A percentile compares a stretch with the other conserved stretches of the same genome.
Conservation (phyloP, 148 eudicot species). For the Selenicereus undatus region DNA sequence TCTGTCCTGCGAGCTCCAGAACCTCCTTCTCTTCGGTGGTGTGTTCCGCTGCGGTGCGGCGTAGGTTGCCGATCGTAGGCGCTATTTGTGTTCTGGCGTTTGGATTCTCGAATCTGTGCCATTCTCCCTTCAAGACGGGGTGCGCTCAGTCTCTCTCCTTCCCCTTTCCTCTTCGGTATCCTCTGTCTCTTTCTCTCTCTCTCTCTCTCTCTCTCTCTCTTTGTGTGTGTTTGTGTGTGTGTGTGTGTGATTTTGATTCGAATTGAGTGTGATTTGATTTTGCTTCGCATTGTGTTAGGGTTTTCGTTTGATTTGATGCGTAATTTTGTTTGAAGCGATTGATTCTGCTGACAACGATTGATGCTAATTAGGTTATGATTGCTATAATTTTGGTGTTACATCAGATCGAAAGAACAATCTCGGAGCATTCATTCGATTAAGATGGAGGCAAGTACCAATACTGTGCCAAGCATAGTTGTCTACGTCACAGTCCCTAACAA, state of each 20-base stretch:
- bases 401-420: conserved; percentile 45
- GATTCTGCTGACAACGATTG: background rate
- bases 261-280: background rate
- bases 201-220: too few relatives aligned
- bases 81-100: conserved; percentile 63
- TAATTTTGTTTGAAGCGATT: background rate
- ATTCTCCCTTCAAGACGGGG: conserved; percentile 40
- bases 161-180: conserved; percentile 41
- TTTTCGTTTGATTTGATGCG: background rate
- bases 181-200: conserved; percentile 1
- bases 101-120: conserved; percentile 24
- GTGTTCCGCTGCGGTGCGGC: conserved; percentile 39
- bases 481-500: conserved; percentile 91
- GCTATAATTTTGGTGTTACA: conserved; percentile 9
- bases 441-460: conserved; percentile 49
- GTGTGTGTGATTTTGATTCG: background rate
- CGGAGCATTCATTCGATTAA: conserved; percentile 34
- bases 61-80: conserved; percentile 70
- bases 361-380: background rate
- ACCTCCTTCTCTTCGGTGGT: conserved; percentile 29
- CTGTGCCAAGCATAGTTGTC: conserved; percentile 89
- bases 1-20: conserved; percentile 12
- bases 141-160: conserved; percentile 38
- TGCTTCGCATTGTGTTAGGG: background rate
- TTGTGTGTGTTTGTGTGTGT: too few relatives aligned